Evolutionary conservation across 805 yeast genomes (phyloP).

Genomic region (Barnettozyma vustinii): DNA sequence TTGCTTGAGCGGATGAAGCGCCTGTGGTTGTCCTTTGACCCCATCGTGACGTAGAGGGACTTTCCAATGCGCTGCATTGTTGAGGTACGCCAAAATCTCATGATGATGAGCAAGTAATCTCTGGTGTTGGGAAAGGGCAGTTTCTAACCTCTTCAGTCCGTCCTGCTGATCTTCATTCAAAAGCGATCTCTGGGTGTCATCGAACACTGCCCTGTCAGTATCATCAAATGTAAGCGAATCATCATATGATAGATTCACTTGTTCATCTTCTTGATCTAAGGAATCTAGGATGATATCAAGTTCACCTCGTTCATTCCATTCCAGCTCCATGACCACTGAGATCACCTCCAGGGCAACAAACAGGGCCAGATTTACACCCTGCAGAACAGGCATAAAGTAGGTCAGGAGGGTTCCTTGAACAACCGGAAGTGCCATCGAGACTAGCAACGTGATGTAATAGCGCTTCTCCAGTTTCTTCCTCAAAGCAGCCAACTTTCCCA

Average conservation of each 20-base stretch:
- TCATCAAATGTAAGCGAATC: neutral
- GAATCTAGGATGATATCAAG: neutral
- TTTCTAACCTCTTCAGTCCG: neutral
- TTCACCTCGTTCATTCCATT: neutral
- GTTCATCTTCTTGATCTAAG: neutral
- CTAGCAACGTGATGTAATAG: neutral
- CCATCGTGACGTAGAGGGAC: neutral
- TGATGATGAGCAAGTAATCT: neutral
- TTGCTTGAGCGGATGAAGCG: neutral
- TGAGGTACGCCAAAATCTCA: neutral
- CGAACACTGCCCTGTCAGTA: neutral
- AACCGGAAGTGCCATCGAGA: neutral
- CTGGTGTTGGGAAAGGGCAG: neutral
- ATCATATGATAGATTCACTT: neutral
- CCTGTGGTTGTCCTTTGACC: neutral
- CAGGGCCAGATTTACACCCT: neutral
- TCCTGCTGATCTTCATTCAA: neutral
- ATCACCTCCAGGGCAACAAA: slow-evolving; percentile 1
- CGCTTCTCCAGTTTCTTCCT: neutral
- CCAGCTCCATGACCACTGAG: neutral
- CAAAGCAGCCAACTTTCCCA: neutral
- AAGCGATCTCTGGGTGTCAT: neutral
- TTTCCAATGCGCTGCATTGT: neutral
- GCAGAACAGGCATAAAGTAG: neutral
- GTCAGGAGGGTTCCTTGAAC: neutral